Evolutionary conservation across 108 stramenopile genomes (phyloP), one percentile per base, ranked within the genome.

Genomic region (Pseudonitzschia pungens): DNA sequence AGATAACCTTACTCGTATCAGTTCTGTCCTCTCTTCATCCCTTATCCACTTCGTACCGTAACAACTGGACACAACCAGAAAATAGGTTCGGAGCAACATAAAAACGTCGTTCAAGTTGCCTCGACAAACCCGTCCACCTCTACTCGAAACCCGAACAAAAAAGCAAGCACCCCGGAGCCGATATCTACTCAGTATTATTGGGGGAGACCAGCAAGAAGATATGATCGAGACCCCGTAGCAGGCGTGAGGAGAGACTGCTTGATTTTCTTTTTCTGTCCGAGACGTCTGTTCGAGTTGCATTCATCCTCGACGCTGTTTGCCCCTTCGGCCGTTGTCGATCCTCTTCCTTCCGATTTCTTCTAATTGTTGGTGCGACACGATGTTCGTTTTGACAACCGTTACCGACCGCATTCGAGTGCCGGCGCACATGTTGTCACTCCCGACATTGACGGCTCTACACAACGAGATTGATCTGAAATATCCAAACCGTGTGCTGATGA

Each of bases 401-500:
- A 83, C 79, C 67, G 92, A 94, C 59, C 83, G 88, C 21, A 79
- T 94, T 54, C 86, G 90, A 18, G 83, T 94, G 21, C 89, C 90
- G 32, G 86, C 90, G 4, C 70, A 81, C 31, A 84, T 83, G 58
- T 75, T 94, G 65, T 59, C 80, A 28, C 70, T 83, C 51, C 86
- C 90, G 21, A 91, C 89, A 24, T 62, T 87, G 53, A 63, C 62
- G 15, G 84, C 85, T 31, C 71, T 91, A 29, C 86, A 88, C 63
- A 76, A 80, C 51, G 90, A 90, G 79, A 92, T 95, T 33, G 91
- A 95, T 44, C 60, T 77, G 18, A 87, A 86, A 48, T 95, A 89
- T 72, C 91, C 91, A 63, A 88, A 90, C 58, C 87, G 87, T 29
- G 87, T 95, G 56, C 65, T 94, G 54, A 85, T 94, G 81, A 91